These are phyloP conservation scores for Bretschneidera sinensis DNA, from an alignment of 345 rosid genomes.

Conservation along the genomic window DNA sequence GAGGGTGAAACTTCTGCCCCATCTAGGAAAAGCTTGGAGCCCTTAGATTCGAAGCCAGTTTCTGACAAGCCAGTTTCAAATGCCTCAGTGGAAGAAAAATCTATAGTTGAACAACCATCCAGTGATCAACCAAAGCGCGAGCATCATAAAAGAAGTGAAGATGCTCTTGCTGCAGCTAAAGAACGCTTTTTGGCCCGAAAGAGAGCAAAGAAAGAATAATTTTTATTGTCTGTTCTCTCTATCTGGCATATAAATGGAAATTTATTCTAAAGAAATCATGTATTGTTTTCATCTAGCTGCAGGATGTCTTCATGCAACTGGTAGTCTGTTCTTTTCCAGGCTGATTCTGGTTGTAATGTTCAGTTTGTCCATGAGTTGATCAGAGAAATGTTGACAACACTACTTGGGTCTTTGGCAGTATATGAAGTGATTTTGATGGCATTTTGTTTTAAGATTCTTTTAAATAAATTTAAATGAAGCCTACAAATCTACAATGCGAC, in stretches of 20 bases:
- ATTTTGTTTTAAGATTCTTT: too few relatives aligned
- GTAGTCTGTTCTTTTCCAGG: too few relatives aligned
- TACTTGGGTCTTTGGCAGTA: background rate
- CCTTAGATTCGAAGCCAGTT: conserved; percentile 24
- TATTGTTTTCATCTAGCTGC: too few relatives aligned
- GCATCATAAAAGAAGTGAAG: conserved; percentile 63
- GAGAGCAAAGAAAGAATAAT: conserved; percentile 49
- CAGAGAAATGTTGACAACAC: too few relatives aligned
- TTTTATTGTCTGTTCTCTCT: too few relatives aligned
- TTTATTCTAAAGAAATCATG: too few relatives aligned
- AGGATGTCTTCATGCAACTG: too few relatives aligned
- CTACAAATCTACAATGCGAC: background rate
- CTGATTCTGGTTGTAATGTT: too few relatives aligned
- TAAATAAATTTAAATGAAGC: too few relatives aligned
- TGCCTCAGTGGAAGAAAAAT: conserved; percentile 20
- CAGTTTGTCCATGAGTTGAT: too few relatives aligned
- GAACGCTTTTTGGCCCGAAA: conserved; percentile 77
- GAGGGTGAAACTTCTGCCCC: conserved; percentile 25
- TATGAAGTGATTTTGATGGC: too few relatives aligned
- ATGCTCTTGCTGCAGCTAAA: conserved; percentile 70
- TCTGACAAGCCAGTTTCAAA: conserved; percentile 24
- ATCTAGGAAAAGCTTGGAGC: conserved; percentile 22
- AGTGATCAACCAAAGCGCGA: conserved; percentile 34
- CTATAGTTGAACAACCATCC: conserved; percentile 27
- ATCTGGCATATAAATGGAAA: too few relatives aligned